Percentiles rank a stretch among this genome's conserved stretches.
Conservation (phyloP, 2,329 filamentous ascomycete genomes). For the Pseudocercospora macadamiae region DNA sequence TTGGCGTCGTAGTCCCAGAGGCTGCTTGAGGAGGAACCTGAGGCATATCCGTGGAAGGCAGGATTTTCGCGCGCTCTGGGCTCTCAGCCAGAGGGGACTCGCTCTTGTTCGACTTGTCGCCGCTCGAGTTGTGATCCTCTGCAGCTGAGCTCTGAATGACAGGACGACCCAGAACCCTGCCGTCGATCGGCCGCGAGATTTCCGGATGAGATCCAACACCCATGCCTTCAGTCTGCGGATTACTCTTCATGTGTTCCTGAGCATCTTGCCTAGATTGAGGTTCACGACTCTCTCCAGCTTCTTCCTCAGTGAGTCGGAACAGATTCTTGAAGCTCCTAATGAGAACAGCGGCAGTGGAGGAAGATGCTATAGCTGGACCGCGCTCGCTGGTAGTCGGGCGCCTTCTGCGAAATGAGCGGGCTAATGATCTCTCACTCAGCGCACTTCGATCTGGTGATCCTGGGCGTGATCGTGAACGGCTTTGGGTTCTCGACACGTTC, state of each 20-base stretch:
- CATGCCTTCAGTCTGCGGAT: background rate
- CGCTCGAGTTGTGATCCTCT: background rate
- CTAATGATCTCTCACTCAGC: constrained; percentile 5
- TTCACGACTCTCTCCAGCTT: background rate
- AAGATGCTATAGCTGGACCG: constrained; percentile 1
- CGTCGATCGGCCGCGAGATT: constrained; percentile 22
- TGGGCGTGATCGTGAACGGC: constrained; percentile 12
- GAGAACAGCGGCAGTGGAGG: background rate
- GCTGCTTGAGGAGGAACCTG: background rate
- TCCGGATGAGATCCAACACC: constrained; percentile 17
- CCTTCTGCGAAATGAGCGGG: constrained; percentile 11
- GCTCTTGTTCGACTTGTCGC: background rate
- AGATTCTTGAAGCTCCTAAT: background rate
- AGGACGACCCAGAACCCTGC: constrained; percentile 25
- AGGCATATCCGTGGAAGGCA: background rate
- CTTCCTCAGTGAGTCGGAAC: constrained; percentile 1
- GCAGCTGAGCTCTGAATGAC: constrained; percentile 17
- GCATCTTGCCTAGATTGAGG: background rate
- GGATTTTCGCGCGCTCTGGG: background rate
- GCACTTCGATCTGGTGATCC: background rate
- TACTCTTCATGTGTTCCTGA: background rate
- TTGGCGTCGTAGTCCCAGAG: constrained; percentile 16
- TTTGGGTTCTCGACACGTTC: constrained; percentile 32
- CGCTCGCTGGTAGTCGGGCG: constrained; percentile 18
- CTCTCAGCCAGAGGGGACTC: background rate